Percentiles rank a stretch among this genome's conserved stretches.
Evolutionary conservation across 2,329 filamentous ascomycete genomes (phyloP).

Genomic region (Elsinoe batatas): DNA sequence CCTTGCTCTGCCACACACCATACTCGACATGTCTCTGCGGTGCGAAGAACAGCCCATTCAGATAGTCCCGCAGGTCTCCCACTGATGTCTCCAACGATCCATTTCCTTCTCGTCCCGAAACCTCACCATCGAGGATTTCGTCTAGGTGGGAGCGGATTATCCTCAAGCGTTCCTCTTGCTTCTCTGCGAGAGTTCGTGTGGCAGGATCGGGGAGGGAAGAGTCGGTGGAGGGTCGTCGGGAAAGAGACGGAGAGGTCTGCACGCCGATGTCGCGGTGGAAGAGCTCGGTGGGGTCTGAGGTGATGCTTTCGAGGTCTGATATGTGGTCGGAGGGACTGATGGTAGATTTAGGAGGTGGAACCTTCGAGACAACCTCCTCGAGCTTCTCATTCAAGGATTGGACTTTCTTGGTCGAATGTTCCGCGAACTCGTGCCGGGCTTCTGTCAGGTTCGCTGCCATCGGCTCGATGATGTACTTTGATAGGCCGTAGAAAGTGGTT

Average conservation of each 20-base stretch:
- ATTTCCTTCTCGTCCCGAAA: constrained; percentile 43
- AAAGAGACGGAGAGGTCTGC: constrained; percentile 54
- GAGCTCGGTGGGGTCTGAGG: constrained; percentile 61
- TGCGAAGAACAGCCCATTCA: constrained; percentile 47
- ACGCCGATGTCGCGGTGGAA: constrained; percentile 75
- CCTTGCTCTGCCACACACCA: constrained; percentile 17
- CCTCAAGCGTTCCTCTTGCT: constrained; percentile 38
- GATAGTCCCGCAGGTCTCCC: constrained; percentile 51
- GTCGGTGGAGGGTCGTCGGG: constrained; percentile 29
- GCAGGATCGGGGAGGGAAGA: constrained; percentile 21
- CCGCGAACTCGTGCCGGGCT: constrained; percentile 48
- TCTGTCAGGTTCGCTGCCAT: constrained; percentile 46
- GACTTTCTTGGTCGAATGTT: constrained; percentile 43
- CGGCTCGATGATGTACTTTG: constrained; percentile 57
- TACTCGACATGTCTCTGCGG: constrained; percentile 24
- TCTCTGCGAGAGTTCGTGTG: constrained; percentile 18
- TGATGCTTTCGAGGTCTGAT: constrained; percentile 40
- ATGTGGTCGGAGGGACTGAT: constrained; percentile 28
- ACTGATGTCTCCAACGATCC: constrained; percentile 42
- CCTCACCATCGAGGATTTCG: constrained; percentile 41
- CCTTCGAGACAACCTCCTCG: constrained; percentile 50
- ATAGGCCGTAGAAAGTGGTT: constrained; percentile 57
- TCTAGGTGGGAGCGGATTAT: constrained; percentile 43
- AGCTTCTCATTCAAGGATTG: constrained; percentile 48
- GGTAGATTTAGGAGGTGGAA: constrained; percentile 37